Conservation (phyloP, 352 stramenopile species). For the Phytophthora pisi region DNA sequence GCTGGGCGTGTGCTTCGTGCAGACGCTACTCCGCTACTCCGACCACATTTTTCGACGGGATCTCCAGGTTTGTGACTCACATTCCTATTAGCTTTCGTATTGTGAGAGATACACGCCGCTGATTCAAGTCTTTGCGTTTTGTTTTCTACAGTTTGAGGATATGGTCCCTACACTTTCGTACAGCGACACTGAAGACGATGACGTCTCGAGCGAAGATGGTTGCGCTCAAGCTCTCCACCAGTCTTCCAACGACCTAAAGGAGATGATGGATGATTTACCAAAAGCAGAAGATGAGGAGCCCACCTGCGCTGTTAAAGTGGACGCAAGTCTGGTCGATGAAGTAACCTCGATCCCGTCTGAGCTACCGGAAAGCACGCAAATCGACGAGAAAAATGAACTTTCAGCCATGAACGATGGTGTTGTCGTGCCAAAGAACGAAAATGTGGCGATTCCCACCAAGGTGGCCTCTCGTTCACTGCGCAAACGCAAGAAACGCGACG, state of each 20-base stretch:
- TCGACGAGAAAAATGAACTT: slow-evolving; percentile 3
- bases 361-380: background rate
- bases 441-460: background rate
- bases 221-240: background rate
- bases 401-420: background rate
- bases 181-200: slow-evolving; percentile 70
- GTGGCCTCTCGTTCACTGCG: slow-evolving; percentile 15
- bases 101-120: background rate
- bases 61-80: slow-evolving; percentile 36
- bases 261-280: slow-evolving; percentile 11
- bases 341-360: background rate
- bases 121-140: background rate
- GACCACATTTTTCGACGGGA: slow-evolving; percentile 79
- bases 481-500: slow-evolving; percentile 51
- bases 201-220: slow-evolving; percentile 46
- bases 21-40: slow-evolving; percentile 58
- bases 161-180: slow-evolving; percentile 42
- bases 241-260: slow-evolving; percentile 7
- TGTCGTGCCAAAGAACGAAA: background rate
- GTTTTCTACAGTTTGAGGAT: background rate
- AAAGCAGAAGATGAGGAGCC: slow-evolving; percentile 4
- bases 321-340: background rate
- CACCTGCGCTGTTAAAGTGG: background rate
- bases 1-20: slow-evolving; percentile 64
- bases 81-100: background rate